Base-by-base conservation (phyloP, 176 grass and related monocot genomes). In the Oryza officinalis region DNA sequence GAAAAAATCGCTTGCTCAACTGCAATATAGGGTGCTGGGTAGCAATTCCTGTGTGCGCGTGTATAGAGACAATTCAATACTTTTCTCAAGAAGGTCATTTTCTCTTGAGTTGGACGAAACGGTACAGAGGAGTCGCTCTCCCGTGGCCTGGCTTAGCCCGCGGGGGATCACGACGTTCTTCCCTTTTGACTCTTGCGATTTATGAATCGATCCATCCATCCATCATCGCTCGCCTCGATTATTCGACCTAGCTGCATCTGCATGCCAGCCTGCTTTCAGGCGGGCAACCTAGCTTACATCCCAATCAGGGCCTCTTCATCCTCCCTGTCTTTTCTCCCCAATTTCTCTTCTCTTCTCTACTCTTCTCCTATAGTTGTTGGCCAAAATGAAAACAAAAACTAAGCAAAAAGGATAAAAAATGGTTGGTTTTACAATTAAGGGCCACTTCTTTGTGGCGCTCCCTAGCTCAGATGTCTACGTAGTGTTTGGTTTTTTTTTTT, bases 391-490 rank as follows among this genome's bases (percentile, higher is more conserved):
- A 27, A 13, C 4, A 35, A n/a, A 17, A 30, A 31, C 63, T 67
- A 18, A 13, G 23, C 37, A 15, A 71, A 80, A 52, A 80, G 8
- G 49, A 83, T 79, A 69, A 83, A 88, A 74, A 73, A 79, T 40
- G 60, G 71, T 78, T 84, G 37, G 76, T 84, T 87, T 74, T 84
- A 84, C 80, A 90, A 44, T 75, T 80, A 5, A 63, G 70, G 47
- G 69, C 63, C 85, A 87, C 85, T 87, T 87, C 89, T 91, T 91
- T 91, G 89, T 80, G 89, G 80, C 76, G 64, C 22, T 81, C 32
- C 45, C 74, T 78, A 77, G 65, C 74, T 60, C 37, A 67, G 67
- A 69, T 84, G 44, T 50, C 63, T 76, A 84, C 44, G 71, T 52
- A 6, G 67, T 12, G 2, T 52, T 37, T 37, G 2, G 10, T 18